These are phyloP conservation scores for Monoraphidium neglectum DNA, from an alignment of 139 green algal species.

Conservation along the genomic window DNA sequence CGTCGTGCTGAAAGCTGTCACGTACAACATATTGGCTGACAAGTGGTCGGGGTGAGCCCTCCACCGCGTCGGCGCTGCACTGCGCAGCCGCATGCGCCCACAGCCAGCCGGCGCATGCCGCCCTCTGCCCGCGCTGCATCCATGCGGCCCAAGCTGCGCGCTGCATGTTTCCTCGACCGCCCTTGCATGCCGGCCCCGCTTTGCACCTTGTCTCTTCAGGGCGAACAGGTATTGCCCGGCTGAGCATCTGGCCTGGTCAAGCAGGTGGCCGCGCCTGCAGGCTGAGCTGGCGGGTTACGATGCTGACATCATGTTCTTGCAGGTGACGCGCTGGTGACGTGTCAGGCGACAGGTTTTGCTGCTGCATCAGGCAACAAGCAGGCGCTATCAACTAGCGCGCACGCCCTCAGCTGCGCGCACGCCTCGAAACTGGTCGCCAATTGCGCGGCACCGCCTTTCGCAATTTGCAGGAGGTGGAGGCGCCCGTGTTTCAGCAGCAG, in stretches of 20 bases:
- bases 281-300: conserved; percentile 31
- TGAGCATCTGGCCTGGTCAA: conserved; percentile 36
- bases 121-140: background rate
- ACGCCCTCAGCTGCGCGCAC: background rate
- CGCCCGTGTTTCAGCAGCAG: conserved; percentile 34
- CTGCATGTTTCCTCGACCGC: background rate
- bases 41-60: conserved; percentile 37
- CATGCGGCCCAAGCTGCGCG: background rate
- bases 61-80: background rate
- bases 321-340: conserved; percentile 21
- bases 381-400: background rate
- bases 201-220: background rate
- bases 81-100: background rate
- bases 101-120: background rate
- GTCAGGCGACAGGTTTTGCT: background rate
- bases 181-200: too few relatives aligned
- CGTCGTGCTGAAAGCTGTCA: conserved; percentile 19
- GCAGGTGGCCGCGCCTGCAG: conserved; percentile 19
- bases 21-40: conserved; percentile 60
- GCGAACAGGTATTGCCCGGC: conserved; percentile 44
- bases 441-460: too few relatives aligned
- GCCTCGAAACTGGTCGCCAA: too few relatives aligned
- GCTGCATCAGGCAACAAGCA: background rate
- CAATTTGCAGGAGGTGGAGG: conserved; percentile 60
- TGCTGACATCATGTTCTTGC: conserved; percentile 57